Conservation (phyloP, 805 yeast genomes). For the Suhomyces pyralidae region DNA sequence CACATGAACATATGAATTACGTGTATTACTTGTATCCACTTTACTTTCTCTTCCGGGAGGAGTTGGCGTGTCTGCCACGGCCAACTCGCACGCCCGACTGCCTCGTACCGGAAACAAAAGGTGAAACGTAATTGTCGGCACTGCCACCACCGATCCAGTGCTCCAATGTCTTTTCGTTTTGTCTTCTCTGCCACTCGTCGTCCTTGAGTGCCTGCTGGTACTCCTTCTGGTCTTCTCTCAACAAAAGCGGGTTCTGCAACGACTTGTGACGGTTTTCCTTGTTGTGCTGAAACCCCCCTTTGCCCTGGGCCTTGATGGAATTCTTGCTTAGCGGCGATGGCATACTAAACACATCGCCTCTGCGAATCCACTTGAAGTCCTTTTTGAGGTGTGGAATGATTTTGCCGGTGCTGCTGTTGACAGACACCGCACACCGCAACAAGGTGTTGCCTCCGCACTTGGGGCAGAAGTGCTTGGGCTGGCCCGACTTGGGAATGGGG, state of each 20-base stretch:
- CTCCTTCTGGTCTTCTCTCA: conserved; percentile 93
- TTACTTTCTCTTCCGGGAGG: conserved; percentile 34
- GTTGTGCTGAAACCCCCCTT: conserved; percentile 74
- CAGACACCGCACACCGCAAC: conserved; percentile 84
- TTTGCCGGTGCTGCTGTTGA: conserved; percentile 74
- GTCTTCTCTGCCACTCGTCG: conserved; percentile 81
- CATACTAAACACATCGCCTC: conserved; percentile 79
- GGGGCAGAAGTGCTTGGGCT: conserved; percentile 86
- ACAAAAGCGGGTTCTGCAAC: conserved; percentile 48
- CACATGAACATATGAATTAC: no score
- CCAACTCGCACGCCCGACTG: conserved; percentile 78
- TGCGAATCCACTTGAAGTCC: conserved; percentile 89
- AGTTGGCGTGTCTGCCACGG: conserved; percentile 75
- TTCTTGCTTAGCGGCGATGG: conserved; percentile 87
- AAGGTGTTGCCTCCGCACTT: conserved; percentile 93
- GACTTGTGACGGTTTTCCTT: conserved; percentile 55
- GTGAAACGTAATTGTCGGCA: conserved; percentile 82
- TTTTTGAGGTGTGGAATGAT: conserved; percentile 84
- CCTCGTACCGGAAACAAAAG: conserved; percentile 53
- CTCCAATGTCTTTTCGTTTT: conserved; percentile 78
- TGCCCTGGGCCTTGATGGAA: conserved; percentile 68
- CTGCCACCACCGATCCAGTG: conserved; percentile 96
- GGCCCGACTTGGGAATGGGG: conserved; percentile 74
- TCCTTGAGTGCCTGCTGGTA: conserved; percentile 83
- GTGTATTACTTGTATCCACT: no score